Evolutionary conservation across 805 yeast species (phyloP), one percentile per base, ranked within the genome.

Genomic region (Metschnikowia gruessii): DNA sequence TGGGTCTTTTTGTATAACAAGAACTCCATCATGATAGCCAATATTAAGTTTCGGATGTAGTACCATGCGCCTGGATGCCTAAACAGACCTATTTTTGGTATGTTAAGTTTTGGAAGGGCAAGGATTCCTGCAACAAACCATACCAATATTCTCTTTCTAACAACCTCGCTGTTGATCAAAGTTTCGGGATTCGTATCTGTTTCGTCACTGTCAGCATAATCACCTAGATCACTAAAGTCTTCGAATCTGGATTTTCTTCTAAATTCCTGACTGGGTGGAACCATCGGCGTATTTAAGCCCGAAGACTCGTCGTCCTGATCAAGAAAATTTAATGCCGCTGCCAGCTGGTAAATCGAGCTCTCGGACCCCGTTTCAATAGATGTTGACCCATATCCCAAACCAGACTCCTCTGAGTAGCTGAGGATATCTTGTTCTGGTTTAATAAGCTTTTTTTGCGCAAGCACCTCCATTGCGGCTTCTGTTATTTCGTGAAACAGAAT

Each of bases 21-120:
- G 43, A 60, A 68, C 48, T 62, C 62, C 43, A 51, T 51, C 28
- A 66, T 50, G 49, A 60, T 61, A 4, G 70, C 74, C 30, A 58
- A 53, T 33, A 66, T 56, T 33, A 63, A 37, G 40, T 66, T 68
- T 38, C 75, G 52, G 39, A 69, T 46, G 45, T 65, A 68, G 50
- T 59, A 69, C 73, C 73, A 69, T 52, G 63, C 63, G 0, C 75
- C 74, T 1, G 72, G 69, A 49, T 69, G 75, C 46, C 75, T 59
- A 48, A 66, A 68, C 24, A 60, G 65, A 6, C 66, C 65, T 30
- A 69, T 45, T 31, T 65, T 67, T 3, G 73, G 72, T 24, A 68
- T 62, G 39, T 59, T 59, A 37, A 67, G 50, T 47, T 69, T 68
- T 8, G 74, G 72, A 4, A 68, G 37, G 4, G 65, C 36, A 3